Base-by-base conservation (phyloP, 2,329 filamentous ascomycete genomes). In the Lecanicillium sp. region DNA sequence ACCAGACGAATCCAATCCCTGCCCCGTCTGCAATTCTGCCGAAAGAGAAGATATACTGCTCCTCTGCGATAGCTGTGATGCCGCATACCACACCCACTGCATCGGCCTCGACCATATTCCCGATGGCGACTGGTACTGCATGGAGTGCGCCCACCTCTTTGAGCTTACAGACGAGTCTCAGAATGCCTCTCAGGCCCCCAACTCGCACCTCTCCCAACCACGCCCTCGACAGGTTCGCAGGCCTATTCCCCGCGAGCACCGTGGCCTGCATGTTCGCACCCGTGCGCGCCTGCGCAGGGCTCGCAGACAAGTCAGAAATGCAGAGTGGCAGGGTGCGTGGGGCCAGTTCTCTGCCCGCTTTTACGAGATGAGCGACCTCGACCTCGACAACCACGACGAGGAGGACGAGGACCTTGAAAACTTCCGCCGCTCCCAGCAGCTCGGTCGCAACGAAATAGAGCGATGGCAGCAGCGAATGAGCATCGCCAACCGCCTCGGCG, bases 301-400 rank as follows among this genome's bases (percentile, higher is more conserved):
- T 53, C 67, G 79, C 57, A 68, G 74, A 55, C 81, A 68, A 64
- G 82, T 72, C 76, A 86, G 90, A 70, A 88, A 69, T 62, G 86
- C 79, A 39, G 86, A 94, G 38, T 96, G 91, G 91, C 86, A 91
- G 61, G 87, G 87, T 46, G 87, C 94, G 1, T 94, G 88, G 84
- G 79, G 77, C 50, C 73, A 78, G 55, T 79, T 84, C 52, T 73
- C 78, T 14, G 78, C 74, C 43, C 74, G 73, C 29, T 73, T 84
- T 48, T 83, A 76, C 58, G 84, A 90, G 53, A 67, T 69, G 63
- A 69, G 65, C 56, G 66, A 69, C 35, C 56, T 69, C 39, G 67
- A 69, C 43, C 62, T 69, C 37, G 66, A 69, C 40, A 69, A 69
- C 48, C 61, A 67, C 37, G 67, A 69, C 52, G 63, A 68, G 20